A percentile compares a stretch with the other conserved stretches of the same genome.
phyloP scores from a whole-genome alignment of 441 rosid genomes.

The Eruca vesicaria region DNA sequence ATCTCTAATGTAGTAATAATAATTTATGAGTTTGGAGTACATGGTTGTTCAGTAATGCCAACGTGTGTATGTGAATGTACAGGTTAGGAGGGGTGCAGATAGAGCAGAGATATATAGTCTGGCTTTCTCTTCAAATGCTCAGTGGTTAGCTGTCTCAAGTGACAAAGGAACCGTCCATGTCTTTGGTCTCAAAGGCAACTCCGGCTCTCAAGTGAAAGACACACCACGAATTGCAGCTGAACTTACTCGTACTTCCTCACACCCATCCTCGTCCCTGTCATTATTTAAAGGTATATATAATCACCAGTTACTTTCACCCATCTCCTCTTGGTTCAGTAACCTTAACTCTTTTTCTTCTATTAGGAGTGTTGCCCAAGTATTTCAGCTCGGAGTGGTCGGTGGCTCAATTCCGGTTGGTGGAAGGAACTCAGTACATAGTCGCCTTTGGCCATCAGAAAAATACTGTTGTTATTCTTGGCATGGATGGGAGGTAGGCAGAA shows the following conservation, averaged over 20 bases:
- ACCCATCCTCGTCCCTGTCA: slow-evolving; percentile 57
- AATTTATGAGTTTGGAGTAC: background rate
- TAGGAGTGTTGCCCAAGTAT: slow-evolving; percentile 94
- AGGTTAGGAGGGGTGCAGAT: slow-evolving; percentile 89
- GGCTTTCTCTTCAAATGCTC: slow-evolving; percentile 64
- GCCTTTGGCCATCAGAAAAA: slow-evolving; percentile 93
- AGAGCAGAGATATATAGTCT: slow-evolving; percentile 78
- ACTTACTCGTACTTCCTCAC: slow-evolving; percentile 30
- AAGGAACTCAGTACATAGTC: slow-evolving; percentile 78
- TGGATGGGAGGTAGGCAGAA: slow-evolving; percentile 81
- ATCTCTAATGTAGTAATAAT: background rate
- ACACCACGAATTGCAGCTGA: slow-evolving; percentile 40
- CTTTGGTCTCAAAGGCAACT: slow-evolving; percentile 59
- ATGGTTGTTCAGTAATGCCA: slow-evolving; percentile 8
- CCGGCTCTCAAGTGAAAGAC: slow-evolving; percentile 37
- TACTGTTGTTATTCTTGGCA: slow-evolving; percentile 84
- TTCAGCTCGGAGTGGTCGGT: slow-evolving; percentile 98
- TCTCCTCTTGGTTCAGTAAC: background rate
- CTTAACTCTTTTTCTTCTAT: slow-evolving; percentile 2
- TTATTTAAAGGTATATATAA: slow-evolving; percentile 59
- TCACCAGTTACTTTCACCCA: background rate
- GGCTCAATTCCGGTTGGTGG: slow-evolving; percentile 81
- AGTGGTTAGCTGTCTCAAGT: slow-evolving; percentile 77
- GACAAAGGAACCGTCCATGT: slow-evolving; percentile 88
- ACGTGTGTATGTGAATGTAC: background rate